These are phyloP conservation scores for Globisporangium heterothallicum DNA, from an alignment of 352 stramenopile species.

Conservation along the genomic window DNA sequence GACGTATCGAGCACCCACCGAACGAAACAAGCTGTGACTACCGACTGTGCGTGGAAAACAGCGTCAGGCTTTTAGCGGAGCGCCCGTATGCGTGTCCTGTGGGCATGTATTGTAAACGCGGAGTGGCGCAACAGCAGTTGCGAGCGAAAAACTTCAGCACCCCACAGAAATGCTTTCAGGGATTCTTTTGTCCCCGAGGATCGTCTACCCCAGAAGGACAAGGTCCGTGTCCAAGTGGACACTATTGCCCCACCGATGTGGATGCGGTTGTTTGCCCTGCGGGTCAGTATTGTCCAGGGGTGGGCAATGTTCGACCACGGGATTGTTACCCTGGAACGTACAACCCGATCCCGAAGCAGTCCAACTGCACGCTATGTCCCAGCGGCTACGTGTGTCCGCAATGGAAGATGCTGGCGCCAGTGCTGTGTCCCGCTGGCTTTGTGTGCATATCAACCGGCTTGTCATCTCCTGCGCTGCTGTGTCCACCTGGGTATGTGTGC, in stretches of 20 bases:
- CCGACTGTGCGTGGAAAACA: constrained; percentile 46
- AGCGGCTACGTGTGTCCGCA: constrained; percentile 92
- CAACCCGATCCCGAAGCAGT: constrained; percentile 74
- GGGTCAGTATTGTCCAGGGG: constrained; percentile 93
- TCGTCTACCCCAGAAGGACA: constrained; percentile 89
- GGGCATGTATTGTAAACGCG: constrained; percentile 90
- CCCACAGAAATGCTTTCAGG: constrained; percentile 93
- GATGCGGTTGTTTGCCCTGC: constrained; percentile 89
- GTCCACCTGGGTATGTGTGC: constrained; percentile 94
- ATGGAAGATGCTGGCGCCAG: constrained; percentile 60
- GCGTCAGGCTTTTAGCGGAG: constrained; percentile 64
- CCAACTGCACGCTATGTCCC: constrained; percentile 93
- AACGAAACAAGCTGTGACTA: constrained; percentile 38
- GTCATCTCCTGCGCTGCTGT: constrained; percentile 87
- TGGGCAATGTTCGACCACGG: constrained; percentile 89
- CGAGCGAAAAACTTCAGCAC: constrained; percentile 88
- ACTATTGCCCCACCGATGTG: constrained; percentile 91
- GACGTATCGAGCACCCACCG: constrained; percentile 59
- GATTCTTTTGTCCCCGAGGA: constrained; percentile 95
- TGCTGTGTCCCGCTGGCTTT: constrained; percentile 92
- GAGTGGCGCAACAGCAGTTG: constrained; percentile 61
- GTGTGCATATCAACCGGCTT: constrained; percentile 93
- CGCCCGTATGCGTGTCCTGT: constrained; percentile 93
- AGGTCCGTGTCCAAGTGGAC: constrained; percentile 92
- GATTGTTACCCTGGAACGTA: constrained; percentile 94